Conservation (phyloP, 441 rosid genomes). For the Hura crepitans region DNA sequence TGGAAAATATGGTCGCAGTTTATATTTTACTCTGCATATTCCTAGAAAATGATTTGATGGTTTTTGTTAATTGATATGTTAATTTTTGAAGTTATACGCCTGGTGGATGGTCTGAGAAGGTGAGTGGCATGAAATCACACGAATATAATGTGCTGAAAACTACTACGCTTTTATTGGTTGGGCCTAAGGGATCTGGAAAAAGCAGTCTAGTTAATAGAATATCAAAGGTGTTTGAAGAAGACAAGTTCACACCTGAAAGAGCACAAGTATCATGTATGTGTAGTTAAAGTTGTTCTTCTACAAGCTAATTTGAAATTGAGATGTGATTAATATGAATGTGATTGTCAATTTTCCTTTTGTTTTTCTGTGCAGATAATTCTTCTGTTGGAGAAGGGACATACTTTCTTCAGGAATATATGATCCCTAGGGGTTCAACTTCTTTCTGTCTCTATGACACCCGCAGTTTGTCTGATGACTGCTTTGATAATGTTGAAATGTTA, state of each 20-base stretch:
- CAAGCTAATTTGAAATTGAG: constrained; percentile 2
- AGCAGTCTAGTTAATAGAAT: constrained; percentile 78
- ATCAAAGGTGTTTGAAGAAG: constrained; percentile 61
- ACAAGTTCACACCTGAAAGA: constrained; percentile 53
- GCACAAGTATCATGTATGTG: constrained; percentile 81
- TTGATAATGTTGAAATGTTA: constrained; percentile 42
- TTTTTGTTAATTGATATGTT: constrained; percentile 13
- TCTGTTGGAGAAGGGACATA: constrained; percentile 52
- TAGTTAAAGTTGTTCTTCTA: constrained; percentile 13
- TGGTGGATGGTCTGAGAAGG: constrained; percentile 57
- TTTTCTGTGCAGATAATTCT: constrained; percentile 40
- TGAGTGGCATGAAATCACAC: constrained; percentile 28
- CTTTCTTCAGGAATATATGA: constrained; percentile 67
- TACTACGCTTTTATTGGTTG: constrained; percentile 57
- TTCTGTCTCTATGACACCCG: constrained; percentile 70
- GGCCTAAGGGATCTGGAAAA: constrained; percentile 81
- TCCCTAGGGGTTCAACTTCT: constrained; percentile 59
- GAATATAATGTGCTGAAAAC: constrained; percentile 51
- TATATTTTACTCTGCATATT: neutral
- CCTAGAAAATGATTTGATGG: constrained; percentile 13
- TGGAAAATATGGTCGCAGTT: neutral
- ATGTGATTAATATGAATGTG: neutral
- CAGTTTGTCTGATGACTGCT: constrained; percentile 37
- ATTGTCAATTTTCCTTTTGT: constrained; percentile 13
- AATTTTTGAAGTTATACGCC: constrained; percentile 48